Percentiles rank a stretch among this genome's conserved stretches.
phyloP scores from a whole-genome alignment of 2,329 filamentous ascomycete genomes.

The Colletotrichum sp. region DNA sequence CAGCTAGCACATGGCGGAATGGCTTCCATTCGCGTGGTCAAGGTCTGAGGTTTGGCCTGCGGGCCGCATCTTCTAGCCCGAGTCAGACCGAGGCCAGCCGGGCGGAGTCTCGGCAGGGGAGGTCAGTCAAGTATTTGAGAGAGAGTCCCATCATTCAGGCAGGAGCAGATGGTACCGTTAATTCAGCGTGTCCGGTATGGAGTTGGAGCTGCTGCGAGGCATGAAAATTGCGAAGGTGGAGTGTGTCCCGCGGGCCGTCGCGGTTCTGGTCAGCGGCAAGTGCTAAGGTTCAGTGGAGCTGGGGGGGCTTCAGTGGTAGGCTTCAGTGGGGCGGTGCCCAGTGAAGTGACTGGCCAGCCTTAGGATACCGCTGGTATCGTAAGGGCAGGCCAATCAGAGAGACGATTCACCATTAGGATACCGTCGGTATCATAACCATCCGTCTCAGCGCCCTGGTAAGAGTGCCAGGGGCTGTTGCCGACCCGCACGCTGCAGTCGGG shows the following conservation, averaged over 20 bases:
- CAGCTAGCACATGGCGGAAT: no score
- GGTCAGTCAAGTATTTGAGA: background rate
- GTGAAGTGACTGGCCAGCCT: background rate
- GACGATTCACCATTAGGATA: no score
- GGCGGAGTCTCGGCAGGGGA: background rate
- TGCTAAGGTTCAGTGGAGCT: background rate
- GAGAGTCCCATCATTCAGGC: background rate
- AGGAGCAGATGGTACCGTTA: background rate
- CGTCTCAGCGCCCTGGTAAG: background rate
- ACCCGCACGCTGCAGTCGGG: background rate
- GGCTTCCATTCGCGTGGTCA: no score
- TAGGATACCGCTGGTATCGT: no score
- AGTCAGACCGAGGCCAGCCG: no score
- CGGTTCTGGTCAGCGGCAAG: background rate
- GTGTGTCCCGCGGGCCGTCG: background rate
- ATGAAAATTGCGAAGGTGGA: background rate
- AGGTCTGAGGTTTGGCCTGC: no score
- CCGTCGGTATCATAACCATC: background rate
- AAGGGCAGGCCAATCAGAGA: no score
- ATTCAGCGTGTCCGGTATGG: background rate
- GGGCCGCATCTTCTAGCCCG: background rate
- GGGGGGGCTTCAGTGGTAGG: background rate
- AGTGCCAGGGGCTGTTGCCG: background rate
- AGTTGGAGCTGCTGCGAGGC: no score
- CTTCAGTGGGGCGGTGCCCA: background rate